These are phyloP conservation scores for Chlamydomonas sp. DNA, from an alignment of 139 green algal genomes.

Conservation along the genomic window DNA sequence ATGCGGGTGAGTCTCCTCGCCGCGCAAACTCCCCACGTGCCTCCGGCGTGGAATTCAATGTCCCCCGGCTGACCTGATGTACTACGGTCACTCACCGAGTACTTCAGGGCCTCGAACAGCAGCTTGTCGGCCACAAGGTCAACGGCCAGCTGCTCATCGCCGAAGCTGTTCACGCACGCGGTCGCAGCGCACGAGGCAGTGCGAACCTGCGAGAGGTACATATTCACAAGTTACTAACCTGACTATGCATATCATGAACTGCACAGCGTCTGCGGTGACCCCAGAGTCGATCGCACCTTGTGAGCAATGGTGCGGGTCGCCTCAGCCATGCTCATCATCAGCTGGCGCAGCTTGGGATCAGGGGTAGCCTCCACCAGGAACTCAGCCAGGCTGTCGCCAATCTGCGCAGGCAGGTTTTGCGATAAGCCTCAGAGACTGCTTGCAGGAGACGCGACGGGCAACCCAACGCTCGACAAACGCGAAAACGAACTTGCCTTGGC, in stretches of 20 bases:
- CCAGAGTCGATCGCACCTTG: slow-evolving; percentile 75
- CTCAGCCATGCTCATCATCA: slow-evolving; percentile 94
- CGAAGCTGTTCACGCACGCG: slow-evolving; percentile 95
- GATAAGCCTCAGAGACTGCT: not conserved
- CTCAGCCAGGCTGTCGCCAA: slow-evolving; percentile 93
- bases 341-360: slow-evolving; percentile 89
- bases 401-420: slow-evolving; percentile 50
- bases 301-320: slow-evolving; percentile 92
- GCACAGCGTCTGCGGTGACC: not conserved
- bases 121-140: slow-evolving; percentile 96
- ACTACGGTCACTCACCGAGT: slow-evolving; percentile 67
- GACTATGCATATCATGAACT: not conserved
- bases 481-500: slow-evolving; percentile 41
- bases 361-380: slow-evolving; percentile 88
- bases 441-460: not conserved
- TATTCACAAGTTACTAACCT: too few species aligned
- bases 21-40: too few species aligned
- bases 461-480: not conserved
- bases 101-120: slow-evolving; percentile 92
- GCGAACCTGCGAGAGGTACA: slow-evolving; percentile 67
- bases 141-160: slow-evolving; percentile 95
- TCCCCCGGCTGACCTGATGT: not conserved
- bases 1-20: too few species aligned
- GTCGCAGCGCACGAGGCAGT: slow-evolving; percentile 89
- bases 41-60: too few species aligned